Evolutionary conservation across 2,329 filamentous ascomycete species (phyloP), one percentile per base, ranked within the genome.

Genomic region (Acarospora socialis): DNA sequence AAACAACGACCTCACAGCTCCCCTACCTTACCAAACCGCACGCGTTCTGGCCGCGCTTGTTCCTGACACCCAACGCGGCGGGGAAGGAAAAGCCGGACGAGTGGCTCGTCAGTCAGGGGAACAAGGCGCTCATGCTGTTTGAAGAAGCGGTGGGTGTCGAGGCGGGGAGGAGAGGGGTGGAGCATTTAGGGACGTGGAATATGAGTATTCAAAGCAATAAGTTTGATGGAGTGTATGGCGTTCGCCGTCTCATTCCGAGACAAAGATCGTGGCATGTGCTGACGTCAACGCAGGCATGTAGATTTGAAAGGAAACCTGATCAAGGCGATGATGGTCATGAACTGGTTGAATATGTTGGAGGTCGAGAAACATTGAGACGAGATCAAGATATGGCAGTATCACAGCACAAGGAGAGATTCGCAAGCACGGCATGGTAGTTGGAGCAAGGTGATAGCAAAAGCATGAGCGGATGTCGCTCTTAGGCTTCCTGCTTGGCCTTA

Each of bases 141-240:
- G 61, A 66, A 45, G 55, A 60, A 38, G 47, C 44, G 18, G 55
- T 60, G 39, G 46, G 43, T 9, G 31, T 38, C 7, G 50, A 57
- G 21, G 52, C 50, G 14, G 38, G 43, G 32, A 53, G 47, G 37
- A 50, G 49, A 28, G 53, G 57, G 1, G 45, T 65, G 13, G 60
- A 64, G 36, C 55, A 61, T 43, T 44, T 65, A 21, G 61, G 62
- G 7, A 65, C 61, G 19, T 65, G 60, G 60, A 65, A 64, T 39
- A 64, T 63, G 59, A 63, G 57, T 38, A 56, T 64, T 33, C 61
- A 65, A 42, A 53, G 53, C n/a, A 57, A 50, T 15, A 54, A 59
- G 38, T 63, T 60, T 42, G 61, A 65, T 47, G 60, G 59, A 3
- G 60, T 65, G 28, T 42, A 24, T 33, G 4, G 10, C n/a, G 2